Evolutionary conservation across 441 rosid species (phyloP).

Genomic region (Euphorbia schlechtendalii): DNA sequence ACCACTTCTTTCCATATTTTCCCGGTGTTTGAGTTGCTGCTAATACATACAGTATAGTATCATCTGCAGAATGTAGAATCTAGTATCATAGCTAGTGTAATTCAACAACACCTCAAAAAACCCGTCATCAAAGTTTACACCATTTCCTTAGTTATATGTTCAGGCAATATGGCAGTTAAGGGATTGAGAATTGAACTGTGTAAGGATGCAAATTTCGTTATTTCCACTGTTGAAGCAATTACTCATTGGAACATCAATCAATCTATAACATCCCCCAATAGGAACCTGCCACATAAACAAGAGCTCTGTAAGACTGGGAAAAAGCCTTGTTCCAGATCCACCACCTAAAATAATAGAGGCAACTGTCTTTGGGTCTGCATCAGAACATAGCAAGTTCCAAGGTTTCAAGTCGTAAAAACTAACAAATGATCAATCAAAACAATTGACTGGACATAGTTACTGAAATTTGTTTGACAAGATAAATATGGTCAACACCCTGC

Average conservation of each 20-base stretch:
- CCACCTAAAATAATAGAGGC: slow-evolving; percentile 83
- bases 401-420: too few relatives aligned
- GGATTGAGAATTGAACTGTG: slow-evolving; percentile 86
- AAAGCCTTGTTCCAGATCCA: slow-evolving; percentile 81
- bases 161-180: slow-evolving; percentile 76
- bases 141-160: slow-evolving; percentile 62
- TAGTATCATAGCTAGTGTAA: background rate
- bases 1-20: slow-evolving; percentile 80
- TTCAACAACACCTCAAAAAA: slow-evolving; percentile 60
- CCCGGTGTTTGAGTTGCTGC: slow-evolving; percentile 85
- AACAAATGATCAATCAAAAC: too few relatives aligned
- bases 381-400: slow-evolving; percentile 10
- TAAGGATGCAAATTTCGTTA: slow-evolving; percentile 70
- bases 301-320: too few relatives aligned
- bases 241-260: slow-evolving; percentile 82
- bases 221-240: slow-evolving; percentile 84
- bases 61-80: too few relatives aligned
- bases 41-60: slow-evolving; percentile 43
- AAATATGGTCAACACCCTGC: too few relatives aligned
- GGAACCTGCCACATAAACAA: too few relatives aligned
- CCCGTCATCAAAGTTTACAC: slow-evolving; percentile 73
- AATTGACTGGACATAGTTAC: too few relatives aligned
- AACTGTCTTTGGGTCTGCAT: slow-evolving; percentile 77
- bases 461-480: too few relatives aligned
- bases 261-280: too few relatives aligned